Percentiles rank a stretch among this genome's conserved stretches.
Evolutionary conservation across 2,329 filamentous ascomycete genomes (phyloP).

Genomic region (Zasmidium cellare): DNA sequence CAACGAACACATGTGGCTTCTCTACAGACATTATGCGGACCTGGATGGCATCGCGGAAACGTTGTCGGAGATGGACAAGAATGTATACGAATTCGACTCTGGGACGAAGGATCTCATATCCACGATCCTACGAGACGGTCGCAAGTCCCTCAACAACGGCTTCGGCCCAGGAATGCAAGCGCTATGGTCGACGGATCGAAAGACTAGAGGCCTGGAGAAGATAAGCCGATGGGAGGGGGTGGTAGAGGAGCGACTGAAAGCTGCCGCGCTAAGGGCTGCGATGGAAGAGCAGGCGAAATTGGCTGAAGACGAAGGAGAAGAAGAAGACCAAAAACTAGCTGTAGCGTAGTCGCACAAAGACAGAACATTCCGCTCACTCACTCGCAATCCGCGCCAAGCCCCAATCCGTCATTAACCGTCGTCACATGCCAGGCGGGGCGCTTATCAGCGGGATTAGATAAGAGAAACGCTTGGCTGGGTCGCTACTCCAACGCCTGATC

Average conservation of each 20-base stretch:
- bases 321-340: not conserved
- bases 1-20: constrained; percentile 62
- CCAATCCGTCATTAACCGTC: not conserved
- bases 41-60: constrained; percentile 55
- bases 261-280: constrained; percentile 1
- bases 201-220: constrained; percentile 32
- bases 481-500: not conserved
- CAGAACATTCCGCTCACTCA: not conserved
- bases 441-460: constrained; percentile 4
- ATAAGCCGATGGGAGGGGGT: constrained; percentile 10
- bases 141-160: constrained; percentile 26
- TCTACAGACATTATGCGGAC: constrained; percentile 64
- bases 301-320: not conserved
- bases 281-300: constrained; percentile 2
- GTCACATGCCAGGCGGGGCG: not conserved
- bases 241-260: constrained; percentile 1
- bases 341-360: not conserved
- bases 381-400: not conserved
- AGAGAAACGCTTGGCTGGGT: constrained; percentile 1
- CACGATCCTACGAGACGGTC: constrained; percentile 33
- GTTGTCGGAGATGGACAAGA: constrained; percentile 65
- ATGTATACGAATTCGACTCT: constrained; percentile 59
- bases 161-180: constrained; percentile 23
- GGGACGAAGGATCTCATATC: constrained; percentile 46
- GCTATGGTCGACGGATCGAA: constrained; percentile 39